Evolutionary conservation across 2,329 filamentous ascomycete species (phyloP).

Genomic region (Fusarium sp.): DNA sequence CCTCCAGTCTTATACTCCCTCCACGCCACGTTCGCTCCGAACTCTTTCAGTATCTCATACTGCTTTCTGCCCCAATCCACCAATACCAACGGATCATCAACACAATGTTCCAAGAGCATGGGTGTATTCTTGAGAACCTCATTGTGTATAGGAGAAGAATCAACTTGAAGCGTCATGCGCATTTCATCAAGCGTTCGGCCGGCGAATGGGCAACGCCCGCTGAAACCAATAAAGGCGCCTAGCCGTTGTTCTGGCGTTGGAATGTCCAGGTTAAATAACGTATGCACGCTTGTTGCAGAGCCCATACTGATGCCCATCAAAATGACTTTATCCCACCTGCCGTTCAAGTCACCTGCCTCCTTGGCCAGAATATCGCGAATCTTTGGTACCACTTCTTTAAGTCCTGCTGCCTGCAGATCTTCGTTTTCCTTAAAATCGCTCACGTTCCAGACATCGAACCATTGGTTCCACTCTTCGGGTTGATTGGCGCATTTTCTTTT

Average conservation of each 20-base stretch:
- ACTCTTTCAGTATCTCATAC: slow-evolving; percentile 52
- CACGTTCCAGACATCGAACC: slow-evolving; percentile 66
- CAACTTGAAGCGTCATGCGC: slow-evolving; percentile 24
- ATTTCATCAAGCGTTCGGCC: slow-evolving; percentile 50
- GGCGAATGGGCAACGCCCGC: slow-evolving; percentile 55
- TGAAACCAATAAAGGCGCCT: slow-evolving; percentile 57
- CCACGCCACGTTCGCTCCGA: slow-evolving; percentile 58
- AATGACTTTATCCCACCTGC: slow-evolving; percentile 56
- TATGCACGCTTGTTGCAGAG: slow-evolving; percentile 57
- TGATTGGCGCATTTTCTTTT: slow-evolving; percentile 46
- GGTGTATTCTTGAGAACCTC: slow-evolving; percentile 58
- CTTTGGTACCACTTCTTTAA: slow-evolving; percentile 55
- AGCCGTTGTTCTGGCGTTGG: slow-evolving; percentile 32
- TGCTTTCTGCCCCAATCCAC: slow-evolving; percentile 56
- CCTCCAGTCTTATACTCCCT: slow-evolving; percentile 59
- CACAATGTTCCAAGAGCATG: slow-evolving; percentile 60
- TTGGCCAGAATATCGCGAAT: slow-evolving; percentile 52
- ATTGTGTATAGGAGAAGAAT: not conserved
- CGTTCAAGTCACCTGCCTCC: slow-evolving; percentile 56
- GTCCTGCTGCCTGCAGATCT: slow-evolving; percentile 58
- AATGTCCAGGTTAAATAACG: slow-evolving; percentile 54
- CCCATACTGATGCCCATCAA: slow-evolving; percentile 64
- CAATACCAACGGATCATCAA: slow-evolving; percentile 59
- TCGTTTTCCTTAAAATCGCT: slow-evolving; percentile 57
- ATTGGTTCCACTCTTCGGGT: slow-evolving; percentile 55